Evolutionary conservation across 345 rosid genomes (phyloP), one percentile per base, ranked within the genome.

Genomic region (Excoecaria agallocha): DNA sequence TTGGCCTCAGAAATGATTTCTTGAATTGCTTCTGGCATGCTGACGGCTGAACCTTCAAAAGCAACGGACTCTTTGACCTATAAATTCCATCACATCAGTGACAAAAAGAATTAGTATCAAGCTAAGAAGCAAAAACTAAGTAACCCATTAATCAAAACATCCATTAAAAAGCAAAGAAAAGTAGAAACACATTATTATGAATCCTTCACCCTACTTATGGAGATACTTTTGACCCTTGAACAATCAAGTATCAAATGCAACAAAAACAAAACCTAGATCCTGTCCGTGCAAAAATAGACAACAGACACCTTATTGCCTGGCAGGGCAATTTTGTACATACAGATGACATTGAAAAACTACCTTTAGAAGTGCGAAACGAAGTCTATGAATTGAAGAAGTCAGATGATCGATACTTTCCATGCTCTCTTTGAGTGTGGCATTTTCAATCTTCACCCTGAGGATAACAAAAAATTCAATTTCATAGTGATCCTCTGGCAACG

Each of bases 361-460:
- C 98, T 90, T 90, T 25, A 83, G 74, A 78, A 96, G 91, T 17
- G 92, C 85, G 73, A 89, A 75, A 52, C 91, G 97, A 71, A 96
- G 96, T 82, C 97, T 88, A 77, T 85, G 97, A 71, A 90, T 81
- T 66, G 95, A 81, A 73, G 87, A 84, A 20, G 89, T 91, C 73
- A 96, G 80, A 84, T 89, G 95, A 66, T 89, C 97, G 85, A 96
- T 82, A 80, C 88, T 86, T 74, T 85, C 98, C 82, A 91, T 76
- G 86, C 86, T 91, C 85, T 96, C 99, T 80, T 81, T 91, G n/a
- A 96, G 82, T 65, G 97, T 86, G 60, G 95, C 97, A 76, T 86
- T 90, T 83, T 96, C 98, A 57, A 96, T 89, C 87, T 84, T 93
- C 95, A 90, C 82, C 80, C 97, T 96, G 78, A 57, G 56, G 37